Conservation (phyloP, 2,329 filamentous ascomycete genomes). For the Capronia coronata region DNA sequence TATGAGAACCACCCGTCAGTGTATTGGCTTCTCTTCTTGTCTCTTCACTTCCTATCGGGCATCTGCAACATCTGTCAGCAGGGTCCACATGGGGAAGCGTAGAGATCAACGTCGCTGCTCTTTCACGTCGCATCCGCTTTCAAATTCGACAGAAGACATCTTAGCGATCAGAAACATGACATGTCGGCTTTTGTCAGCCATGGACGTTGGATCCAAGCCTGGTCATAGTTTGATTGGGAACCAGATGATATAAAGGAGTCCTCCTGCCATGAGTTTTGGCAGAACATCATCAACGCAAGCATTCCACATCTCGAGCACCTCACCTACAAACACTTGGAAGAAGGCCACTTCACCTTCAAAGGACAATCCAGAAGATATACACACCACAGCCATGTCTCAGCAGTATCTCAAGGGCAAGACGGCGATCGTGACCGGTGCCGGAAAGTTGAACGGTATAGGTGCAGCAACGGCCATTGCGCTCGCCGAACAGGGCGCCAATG, state of each 20-base stretch:
- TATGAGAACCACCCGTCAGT: too few relatives aligned
- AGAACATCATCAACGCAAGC: background rate
- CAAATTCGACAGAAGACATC: background rate
- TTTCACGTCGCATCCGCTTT: background rate
- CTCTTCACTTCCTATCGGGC: too few relatives aligned
- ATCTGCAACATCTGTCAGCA: conserved; percentile 8
- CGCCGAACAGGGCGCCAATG: conserved; percentile 21
- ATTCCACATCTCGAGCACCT: background rate
- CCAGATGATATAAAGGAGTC: background rate
- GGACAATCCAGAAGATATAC: background rate
- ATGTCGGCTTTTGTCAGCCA: background rate
- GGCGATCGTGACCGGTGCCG: conserved; percentile 31
- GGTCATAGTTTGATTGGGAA: background rate
- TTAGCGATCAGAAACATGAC: background rate
- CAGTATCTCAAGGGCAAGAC: conserved; percentile 26
- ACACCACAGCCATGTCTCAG: conserved; percentile 6
- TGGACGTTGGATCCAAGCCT: background rate
- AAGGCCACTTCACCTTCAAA: background rate
- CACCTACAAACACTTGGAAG: background rate
- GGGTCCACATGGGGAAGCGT: background rate
- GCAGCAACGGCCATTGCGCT: conserved; percentile 17
- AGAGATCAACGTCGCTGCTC: background rate
- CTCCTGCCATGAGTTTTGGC: background rate
- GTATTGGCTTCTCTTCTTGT: too few relatives aligned
- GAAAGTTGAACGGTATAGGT: conserved; percentile 29